These are phyloP conservation scores for Backusella tarrabulga DNA, from an alignment of 192 early-diverging fungal genomes.

Conservation along the genomic window DNA sequence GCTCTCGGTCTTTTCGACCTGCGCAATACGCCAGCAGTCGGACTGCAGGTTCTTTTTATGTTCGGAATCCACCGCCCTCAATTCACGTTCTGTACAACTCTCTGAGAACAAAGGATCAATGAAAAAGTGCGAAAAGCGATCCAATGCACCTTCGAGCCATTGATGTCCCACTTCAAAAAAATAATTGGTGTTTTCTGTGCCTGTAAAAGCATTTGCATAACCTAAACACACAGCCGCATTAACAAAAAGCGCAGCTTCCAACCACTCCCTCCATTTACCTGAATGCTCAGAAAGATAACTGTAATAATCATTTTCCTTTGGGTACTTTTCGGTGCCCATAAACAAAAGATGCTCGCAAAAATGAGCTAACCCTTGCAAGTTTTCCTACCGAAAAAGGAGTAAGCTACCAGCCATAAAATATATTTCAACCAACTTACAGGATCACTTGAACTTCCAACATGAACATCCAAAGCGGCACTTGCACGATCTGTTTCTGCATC, in stretches of 20 bases:
- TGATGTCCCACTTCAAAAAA: constrained; percentile 55
- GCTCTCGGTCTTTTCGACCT: constrained; percentile 74
- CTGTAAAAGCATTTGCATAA: constrained; percentile 50
- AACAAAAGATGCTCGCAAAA: constrained; percentile 71
- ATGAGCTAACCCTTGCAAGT: constrained; percentile 64
- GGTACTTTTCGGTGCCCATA: constrained; percentile 68
- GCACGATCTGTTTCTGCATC: constrained; percentile 56
- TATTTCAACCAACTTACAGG: constrained; percentile 31
- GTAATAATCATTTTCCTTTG: constrained; percentile 61
- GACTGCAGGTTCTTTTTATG: constrained; percentile 87
- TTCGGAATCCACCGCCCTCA: constrained; percentile 89
- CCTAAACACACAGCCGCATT: constrained; percentile 9
- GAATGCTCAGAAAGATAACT: constrained; percentile 47
- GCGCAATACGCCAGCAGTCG: constrained; percentile 79
- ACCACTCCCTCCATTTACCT: constrained; percentile 23
- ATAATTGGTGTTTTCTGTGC: constrained; percentile 46
- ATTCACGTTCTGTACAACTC: constrained; percentile 85
- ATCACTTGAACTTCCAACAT: constrained; percentile 60
- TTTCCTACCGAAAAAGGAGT: constrained; percentile 34
- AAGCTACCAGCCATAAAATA: neutral
- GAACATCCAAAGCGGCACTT: constrained; percentile 56
- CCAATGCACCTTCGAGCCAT: constrained; percentile 48
- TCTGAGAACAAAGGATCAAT: constrained; percentile 81
- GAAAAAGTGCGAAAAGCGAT: constrained; percentile 83
- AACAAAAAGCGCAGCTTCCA: neutral